Evolutionary conservation across 371 early-diverging fungal species (phyloP), one percentile per base, ranked within the genome.

Genomic region (Mucor saturninus): DNA sequence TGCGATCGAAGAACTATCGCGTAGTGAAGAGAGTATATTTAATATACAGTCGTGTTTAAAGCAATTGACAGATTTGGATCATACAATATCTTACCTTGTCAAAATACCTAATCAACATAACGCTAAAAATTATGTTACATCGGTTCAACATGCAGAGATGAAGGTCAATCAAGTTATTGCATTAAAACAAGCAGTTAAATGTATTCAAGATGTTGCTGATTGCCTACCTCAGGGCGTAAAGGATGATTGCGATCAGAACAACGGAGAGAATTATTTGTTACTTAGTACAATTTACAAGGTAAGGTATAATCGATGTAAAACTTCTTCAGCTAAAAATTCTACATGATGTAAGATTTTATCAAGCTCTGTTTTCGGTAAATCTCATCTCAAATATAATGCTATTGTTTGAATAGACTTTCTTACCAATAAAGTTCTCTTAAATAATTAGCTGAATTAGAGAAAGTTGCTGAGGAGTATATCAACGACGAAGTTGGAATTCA

Each of bases 81-180:
- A 67, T 32, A 67, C 68, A 0, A 68, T 72, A 30, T 56, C 74
- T 2, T 68, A 59, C 42, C 58, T 78, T 13, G 59, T 58, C 10
- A 67, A 66, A 28, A 32, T 68, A 2, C 76, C 73, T n/a, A 51
- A 30, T 15, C 82, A 83, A 55, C 2, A 74, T 59, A 10, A 30
- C 11, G 26, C 15, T 9, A 77, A 80, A 11, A 73, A 72, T 3
- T 81, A 76, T 9, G 15, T 53, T 0, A 37, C 56, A 5, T 53
- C 58, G 30, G 72, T 87, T 52, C 85, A 86, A 54, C 79, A 86
- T 38, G 77, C 89, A 1, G 91, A 90, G 56, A 77, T 83, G n/a
- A 81, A 84, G 40, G 89, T 93, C 59, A 93, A 90, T 68, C 86
- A 86, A 37, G 70, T 93, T 13, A 81, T 95, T 35, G 52, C 72